A percentile compares a stretch with the other conserved stretches of the same genome.
phyloP scores from a whole-genome alignment of 148 eudicot species.

The Chenopodium quinoa region DNA sequence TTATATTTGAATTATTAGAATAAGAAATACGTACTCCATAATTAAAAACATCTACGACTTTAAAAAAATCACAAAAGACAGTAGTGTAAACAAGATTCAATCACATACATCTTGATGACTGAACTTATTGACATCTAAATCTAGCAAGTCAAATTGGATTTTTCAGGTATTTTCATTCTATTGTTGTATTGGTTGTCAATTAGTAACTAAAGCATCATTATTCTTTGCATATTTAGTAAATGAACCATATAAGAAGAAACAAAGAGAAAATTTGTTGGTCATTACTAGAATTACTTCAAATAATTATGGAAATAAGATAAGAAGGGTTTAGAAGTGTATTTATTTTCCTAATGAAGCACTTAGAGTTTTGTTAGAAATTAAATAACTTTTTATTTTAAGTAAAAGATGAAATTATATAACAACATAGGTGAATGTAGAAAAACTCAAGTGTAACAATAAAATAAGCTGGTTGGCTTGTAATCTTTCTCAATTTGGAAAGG shows the following conservation, averaged over 20 bases:
- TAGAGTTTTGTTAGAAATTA: slow-evolving; percentile 11
- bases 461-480: slow-evolving; percentile 8
- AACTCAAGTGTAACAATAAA: slow-evolving; percentile 11
- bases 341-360: slow-evolving; percentile 17
- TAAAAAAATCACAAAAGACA: no score
- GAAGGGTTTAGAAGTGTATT: slow-evolving; percentile 2
- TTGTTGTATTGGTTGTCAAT: neutral
- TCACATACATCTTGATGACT: neutral
- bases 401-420: neutral
- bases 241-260: slow-evolving; percentile 2
- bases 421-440: neutral
- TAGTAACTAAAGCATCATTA: slow-evolving; percentile 2
- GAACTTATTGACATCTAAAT: neutral
- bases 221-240: neutral
- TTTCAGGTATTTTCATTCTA: neutral
- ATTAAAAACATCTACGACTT: no score
- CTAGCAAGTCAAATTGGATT: neutral
- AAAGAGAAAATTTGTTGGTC: neutral
- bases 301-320: neutral
- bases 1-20: no score
- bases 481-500: slow-evolving; percentile 22
- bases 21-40: no score
- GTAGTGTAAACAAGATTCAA: neutral
- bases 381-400: neutral
- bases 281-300: neutral